These are phyloP conservation scores for Hypoxylon crocopeplum DNA, from an alignment of 495 filamentous ascomycete genomes.

Conservation along the genomic window DNA sequence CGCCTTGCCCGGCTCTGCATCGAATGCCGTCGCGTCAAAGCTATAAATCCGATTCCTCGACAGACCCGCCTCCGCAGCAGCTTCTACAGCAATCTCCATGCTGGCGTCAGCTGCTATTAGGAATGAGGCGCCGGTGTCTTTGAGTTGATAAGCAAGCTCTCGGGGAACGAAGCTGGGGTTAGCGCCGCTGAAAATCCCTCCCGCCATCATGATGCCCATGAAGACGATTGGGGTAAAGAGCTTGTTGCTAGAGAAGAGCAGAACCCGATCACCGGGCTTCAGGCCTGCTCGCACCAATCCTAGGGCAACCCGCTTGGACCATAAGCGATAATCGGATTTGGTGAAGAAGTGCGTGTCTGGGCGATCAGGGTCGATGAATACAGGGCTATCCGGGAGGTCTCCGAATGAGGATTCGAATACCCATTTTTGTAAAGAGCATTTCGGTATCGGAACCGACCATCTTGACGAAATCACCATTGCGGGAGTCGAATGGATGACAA, in stretches of 20 bases:
- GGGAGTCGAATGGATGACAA: neutral
- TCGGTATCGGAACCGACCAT: slow-evolving; percentile 47
- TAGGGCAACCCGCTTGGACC: slow-evolving; percentile 73
- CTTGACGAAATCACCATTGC: slow-evolving; percentile 53
- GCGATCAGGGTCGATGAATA: slow-evolving; percentile 64
- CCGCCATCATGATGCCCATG: slow-evolving; percentile 76
- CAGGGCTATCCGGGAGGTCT: slow-evolving; percentile 43
- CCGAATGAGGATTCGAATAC: slow-evolving; percentile 45
- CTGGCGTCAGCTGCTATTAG: slow-evolving; percentile 63
- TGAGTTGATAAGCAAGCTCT: slow-evolving; percentile 74
- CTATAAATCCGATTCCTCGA: slow-evolving; percentile 55
- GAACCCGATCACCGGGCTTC: slow-evolving; percentile 71
- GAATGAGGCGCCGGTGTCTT: slow-evolving; percentile 70
- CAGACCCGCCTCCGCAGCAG: slow-evolving; percentile 71
- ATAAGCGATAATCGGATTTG: slow-evolving; percentile 64
- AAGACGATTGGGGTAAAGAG: slow-evolving; percentile 77
- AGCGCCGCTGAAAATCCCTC: slow-evolving; percentile 79
- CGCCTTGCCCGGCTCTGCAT: slow-evolving; percentile 47
- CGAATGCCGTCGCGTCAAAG: slow-evolving; percentile 54
- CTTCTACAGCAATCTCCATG: slow-evolving; percentile 68
- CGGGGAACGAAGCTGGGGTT: slow-evolving; percentile 76
- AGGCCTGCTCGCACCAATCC: slow-evolving; percentile 72
- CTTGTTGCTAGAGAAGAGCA: slow-evolving; percentile 75
- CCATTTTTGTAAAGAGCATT: slow-evolving; percentile 46
- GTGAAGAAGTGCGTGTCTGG: slow-evolving; percentile 53